Evolutionary conservation across 768 basidiomycete genomes (phyloP).

Genomic region (Suillus luteus): DNA sequence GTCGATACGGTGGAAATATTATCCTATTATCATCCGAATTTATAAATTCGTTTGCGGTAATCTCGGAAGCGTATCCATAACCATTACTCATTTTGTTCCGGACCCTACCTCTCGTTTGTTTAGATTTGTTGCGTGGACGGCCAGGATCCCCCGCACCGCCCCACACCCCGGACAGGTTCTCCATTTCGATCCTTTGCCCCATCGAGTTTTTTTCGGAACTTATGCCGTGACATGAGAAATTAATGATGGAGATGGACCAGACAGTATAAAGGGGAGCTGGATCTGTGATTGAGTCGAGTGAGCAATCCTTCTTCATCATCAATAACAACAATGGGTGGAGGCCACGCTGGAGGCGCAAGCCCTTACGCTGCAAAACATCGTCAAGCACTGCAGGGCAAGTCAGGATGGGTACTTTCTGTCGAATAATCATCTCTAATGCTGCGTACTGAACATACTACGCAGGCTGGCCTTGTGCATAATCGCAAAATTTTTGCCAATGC

Average conservation of each 20-base stretch:
- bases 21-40: background rate
- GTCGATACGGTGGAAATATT: background rate
- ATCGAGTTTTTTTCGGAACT: background rate
- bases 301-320: slow-evolving; percentile 9
- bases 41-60: background rate
- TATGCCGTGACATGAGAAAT: slow-evolving; percentile 9
- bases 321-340: slow-evolving; percentile 48
- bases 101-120: background rate
- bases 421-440: slow-evolving; percentile 7
- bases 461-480: slow-evolving; percentile 68
- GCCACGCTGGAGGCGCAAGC: slow-evolving; percentile 30
- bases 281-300: background rate
- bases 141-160: slow-evolving; percentile 5
- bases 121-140: background rate
- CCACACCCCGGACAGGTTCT: slow-evolving; percentile 5
- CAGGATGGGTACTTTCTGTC: slow-evolving; percentile 59
- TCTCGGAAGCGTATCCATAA: background rate
- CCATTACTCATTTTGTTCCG: background rate
- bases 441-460: slow-evolving; percentile 10
- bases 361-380: slow-evolving; percentile 47
- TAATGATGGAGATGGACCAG: background rate
- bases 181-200: background rate
- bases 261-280: background rate
- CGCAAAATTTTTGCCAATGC: slow-evolving; percentile 65
- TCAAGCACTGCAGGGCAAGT: slow-evolving; percentile 58